Evolutionary conservation across 2,329 filamentous ascomycete genomes (phyloP).

Genomic region (Fusarium chaquense): DNA sequence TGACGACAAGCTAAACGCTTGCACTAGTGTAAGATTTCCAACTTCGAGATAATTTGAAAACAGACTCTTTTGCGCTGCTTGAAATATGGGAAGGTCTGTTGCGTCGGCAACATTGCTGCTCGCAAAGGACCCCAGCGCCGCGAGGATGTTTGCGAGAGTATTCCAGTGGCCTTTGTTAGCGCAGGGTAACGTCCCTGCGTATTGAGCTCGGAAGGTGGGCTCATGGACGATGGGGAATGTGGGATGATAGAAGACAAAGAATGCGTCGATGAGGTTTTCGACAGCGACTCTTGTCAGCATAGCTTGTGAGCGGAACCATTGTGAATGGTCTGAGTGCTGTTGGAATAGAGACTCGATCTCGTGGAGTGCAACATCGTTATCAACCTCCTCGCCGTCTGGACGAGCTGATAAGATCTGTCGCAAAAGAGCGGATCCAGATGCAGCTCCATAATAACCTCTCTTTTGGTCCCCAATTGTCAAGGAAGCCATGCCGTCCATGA

Average conservation of each 20-base stretch:
- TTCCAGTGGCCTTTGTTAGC: constrained; percentile 30
- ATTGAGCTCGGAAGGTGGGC: constrained; percentile 32
- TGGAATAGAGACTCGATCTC: constrained; percentile 32
- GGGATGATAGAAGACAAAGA: constrained; percentile 29
- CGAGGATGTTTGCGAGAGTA: constrained; percentile 17
- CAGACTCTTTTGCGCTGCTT: constrained; percentile 24
- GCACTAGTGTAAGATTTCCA: constrained; percentile 29
- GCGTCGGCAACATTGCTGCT: constrained; percentile 17
- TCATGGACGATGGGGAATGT: constrained; percentile 33
- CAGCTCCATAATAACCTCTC: constrained; percentile 32
- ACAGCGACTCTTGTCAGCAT: constrained; percentile 33
- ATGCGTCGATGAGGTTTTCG: constrained; percentile 28
- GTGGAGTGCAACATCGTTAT: constrained; percentile 27
- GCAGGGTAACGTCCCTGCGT: constrained; percentile 18
- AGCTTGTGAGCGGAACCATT: constrained; percentile 35
- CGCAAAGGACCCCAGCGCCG: constrained; percentile 24
- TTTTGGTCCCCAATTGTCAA: constrained; percentile 31
- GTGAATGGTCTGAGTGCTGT: constrained; percentile 29
- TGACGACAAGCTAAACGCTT: constrained; percentile 17
- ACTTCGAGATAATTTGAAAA: constrained; percentile 32
- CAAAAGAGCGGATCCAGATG: constrained; percentile 29
- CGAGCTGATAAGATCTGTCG: constrained; percentile 34
- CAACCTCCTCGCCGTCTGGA: constrained; percentile 29
- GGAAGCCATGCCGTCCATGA: constrained; percentile 36
- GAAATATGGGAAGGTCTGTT: constrained; percentile 20